A percentile compares a stretch with the other conserved stretches of the same genome.
phyloP scores from a whole-genome alignment of 2,329 filamentous ascomycete genomes.

The Simplicillium aogashimaense region DNA sequence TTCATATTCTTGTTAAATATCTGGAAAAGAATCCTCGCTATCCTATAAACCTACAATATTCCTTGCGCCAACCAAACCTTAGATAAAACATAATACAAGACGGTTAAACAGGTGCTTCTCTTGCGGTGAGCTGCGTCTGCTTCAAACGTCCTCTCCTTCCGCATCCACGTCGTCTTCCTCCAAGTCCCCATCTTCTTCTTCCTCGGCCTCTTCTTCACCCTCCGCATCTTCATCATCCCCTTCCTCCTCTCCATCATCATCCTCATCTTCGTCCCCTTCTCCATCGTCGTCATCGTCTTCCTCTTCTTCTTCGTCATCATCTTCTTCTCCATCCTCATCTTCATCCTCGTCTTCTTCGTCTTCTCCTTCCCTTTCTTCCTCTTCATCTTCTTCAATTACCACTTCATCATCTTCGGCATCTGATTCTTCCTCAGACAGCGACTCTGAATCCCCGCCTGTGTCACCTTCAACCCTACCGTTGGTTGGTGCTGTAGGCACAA shows the following conservation, averaged over 20 bases:
- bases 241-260: neutral
- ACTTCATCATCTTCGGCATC: slow-evolving; percentile 1
- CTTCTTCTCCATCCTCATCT: neutral
- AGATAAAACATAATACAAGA: too few species aligned
- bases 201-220: neutral
- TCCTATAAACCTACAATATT: too few species aligned
- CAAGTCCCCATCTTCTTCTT: neutral
- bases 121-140: too few species aligned
- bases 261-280: slow-evolving; percentile 6
- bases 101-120: too few species aligned
- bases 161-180: slow-evolving; percentile 20
- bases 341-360: slow-evolving; percentile 1
- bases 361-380: neutral
- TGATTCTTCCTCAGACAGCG: neutral
- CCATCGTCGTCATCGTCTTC: slow-evolving; percentile 8
- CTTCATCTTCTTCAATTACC: neutral
- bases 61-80: too few species aligned
- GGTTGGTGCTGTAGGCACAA: too few species aligned
- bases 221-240: neutral
- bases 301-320: slow-evolving; percentile 1
- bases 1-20: too few species aligned
- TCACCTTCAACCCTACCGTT: neutral
- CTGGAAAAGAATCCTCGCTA: too few species aligned
- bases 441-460: neutral
- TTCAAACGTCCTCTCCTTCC: slow-evolving; percentile 19